These are phyloP conservation scores for Akanthomyces muscarius DNA, from an alignment of 2,329 filamentous ascomycete species.

Conservation along the genomic window DNA sequence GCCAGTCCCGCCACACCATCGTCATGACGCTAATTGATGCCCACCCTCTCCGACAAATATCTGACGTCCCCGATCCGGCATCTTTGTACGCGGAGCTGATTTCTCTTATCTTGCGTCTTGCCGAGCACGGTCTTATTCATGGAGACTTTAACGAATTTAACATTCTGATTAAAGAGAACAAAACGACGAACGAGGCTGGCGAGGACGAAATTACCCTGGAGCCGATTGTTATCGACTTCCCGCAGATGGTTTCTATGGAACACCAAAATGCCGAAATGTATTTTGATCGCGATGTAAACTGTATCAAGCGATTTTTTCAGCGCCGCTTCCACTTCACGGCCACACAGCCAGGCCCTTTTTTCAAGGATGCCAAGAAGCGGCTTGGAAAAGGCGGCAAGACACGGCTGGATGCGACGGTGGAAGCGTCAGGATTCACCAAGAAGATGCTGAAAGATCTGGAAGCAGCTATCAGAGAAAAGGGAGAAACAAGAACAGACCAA, in stretches of 20 bases:
- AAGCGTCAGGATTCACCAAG: conserved; percentile 91
- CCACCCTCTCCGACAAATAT: conserved; percentile 85
- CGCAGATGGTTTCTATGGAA: conserved; percentile 95
- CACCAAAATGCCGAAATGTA: conserved; percentile 94
- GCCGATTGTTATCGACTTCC: conserved; percentile 93
- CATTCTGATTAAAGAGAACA: conserved; percentile 81
- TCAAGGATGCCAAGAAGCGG: conserved; percentile 74
- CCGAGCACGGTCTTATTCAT: conserved; percentile 85
- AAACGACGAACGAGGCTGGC: conserved; percentile 36
- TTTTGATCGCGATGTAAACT: conserved; percentile 92
- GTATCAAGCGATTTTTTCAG: conserved; percentile 91
- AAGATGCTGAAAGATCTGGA: conserved; percentile 97
- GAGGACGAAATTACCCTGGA: conserved; percentile 50
- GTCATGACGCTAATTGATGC: conserved; percentile 94
- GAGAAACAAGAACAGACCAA: conserved; percentile 41
- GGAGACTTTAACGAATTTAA: conserved; percentile 99
- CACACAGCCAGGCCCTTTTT: conserved; percentile 79
- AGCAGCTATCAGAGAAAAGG: conserved; percentile 79
- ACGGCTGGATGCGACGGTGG: conserved; percentile 80
- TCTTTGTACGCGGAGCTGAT: conserved; percentile 90
- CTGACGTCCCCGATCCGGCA: conserved; percentile 76
- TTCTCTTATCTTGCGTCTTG: conserved; percentile 75
- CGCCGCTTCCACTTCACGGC: conserved; percentile 83
- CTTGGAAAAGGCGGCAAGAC: conserved; percentile 60
- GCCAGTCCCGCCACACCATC: conserved; percentile 90